These are phyloP conservation scores for Talaromyces proteolyticus DNA, from an alignment of 495 filamentous ascomycete genomes.

Conservation along the genomic window DNA sequence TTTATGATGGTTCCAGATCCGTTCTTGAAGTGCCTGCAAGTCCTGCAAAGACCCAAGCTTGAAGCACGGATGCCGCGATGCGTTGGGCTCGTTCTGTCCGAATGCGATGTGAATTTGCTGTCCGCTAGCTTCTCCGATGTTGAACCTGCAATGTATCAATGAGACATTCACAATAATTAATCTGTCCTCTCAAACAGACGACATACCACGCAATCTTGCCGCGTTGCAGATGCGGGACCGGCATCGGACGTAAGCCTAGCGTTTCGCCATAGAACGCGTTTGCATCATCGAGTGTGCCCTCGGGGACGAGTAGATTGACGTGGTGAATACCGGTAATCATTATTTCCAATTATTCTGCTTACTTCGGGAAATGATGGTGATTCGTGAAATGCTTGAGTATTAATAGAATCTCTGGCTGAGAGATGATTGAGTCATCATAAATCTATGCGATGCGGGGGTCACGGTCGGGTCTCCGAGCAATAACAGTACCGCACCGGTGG, in stretches of 20 bases:
- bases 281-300: constrained; percentile 46
- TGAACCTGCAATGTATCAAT: constrained; percentile 31
- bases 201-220: constrained; percentile 45
- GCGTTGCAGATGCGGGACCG: constrained; percentile 45
- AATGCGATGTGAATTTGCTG: constrained; percentile 57
- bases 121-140: constrained; percentile 44
- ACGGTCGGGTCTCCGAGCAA: too few species aligned
- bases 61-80: constrained; percentile 53
- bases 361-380: background rate
- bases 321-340: constrained; percentile 58
- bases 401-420: too few species aligned
- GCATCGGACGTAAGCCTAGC: constrained; percentile 39
- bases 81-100: constrained; percentile 38
- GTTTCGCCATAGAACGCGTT: constrained; percentile 50
- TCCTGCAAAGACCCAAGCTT: constrained; percentile 36
- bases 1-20: constrained; percentile 49
- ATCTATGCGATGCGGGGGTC: too few species aligned
- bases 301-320: constrained; percentile 54
- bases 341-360: constrained; percentile 3
- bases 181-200: background rate
- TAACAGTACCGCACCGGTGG: too few species aligned
- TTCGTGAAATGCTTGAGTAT: too few species aligned
- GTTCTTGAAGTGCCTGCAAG: constrained; percentile 37
- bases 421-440: too few species aligned
- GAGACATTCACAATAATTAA: background rate